Conservation (phyloP, 2,329 filamentous ascomycete genomes). For the Lachnellula arida region DNA sequence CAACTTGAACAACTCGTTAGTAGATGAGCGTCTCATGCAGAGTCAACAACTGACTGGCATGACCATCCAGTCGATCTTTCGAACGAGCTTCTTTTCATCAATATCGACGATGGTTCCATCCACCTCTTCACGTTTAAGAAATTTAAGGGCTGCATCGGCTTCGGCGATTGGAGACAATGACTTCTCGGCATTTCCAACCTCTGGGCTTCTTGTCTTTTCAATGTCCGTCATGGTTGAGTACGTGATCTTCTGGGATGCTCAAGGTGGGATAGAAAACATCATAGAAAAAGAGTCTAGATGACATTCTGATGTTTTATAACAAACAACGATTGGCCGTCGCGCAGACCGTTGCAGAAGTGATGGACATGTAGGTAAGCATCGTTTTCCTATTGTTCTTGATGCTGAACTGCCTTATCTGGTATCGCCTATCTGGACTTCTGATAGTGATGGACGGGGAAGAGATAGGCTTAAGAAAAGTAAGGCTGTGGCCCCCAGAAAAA, state of each 20-base stretch:
- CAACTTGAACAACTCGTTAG: slow-evolving; percentile 15
- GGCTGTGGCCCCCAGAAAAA: neutral
- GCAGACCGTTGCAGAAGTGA: neutral
- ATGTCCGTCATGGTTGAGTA: neutral
- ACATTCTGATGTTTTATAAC: neutral
- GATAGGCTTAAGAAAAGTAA: neutral
- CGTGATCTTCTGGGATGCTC: neutral
- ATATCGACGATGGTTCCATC: neutral
- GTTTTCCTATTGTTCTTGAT: neutral
- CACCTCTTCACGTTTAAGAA: neutral
- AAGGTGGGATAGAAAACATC: slow-evolving; percentile 7
- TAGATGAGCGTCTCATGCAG: neutral
- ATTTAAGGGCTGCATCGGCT: neutral
- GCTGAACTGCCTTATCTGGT: neutral
- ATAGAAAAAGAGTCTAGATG: slow-evolving; percentile 1
- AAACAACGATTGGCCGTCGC: neutral
- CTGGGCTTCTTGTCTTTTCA: neutral
- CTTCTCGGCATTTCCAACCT: neutral
- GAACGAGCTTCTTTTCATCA: slow-evolving; percentile 11
- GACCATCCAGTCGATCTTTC: slow-evolving; percentile 52
- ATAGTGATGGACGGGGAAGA: neutral
- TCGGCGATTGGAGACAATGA: neutral
- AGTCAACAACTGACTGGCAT: slow-evolving; percentile 41
- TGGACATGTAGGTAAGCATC: neutral
- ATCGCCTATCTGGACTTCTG: neutral